Percentiles rank a stretch among this genome's conserved stretches.
Evolutionary conservation across 768 basidiomycete genomes (phyloP).

Genomic region (Lactifluus rugatus): DNA sequence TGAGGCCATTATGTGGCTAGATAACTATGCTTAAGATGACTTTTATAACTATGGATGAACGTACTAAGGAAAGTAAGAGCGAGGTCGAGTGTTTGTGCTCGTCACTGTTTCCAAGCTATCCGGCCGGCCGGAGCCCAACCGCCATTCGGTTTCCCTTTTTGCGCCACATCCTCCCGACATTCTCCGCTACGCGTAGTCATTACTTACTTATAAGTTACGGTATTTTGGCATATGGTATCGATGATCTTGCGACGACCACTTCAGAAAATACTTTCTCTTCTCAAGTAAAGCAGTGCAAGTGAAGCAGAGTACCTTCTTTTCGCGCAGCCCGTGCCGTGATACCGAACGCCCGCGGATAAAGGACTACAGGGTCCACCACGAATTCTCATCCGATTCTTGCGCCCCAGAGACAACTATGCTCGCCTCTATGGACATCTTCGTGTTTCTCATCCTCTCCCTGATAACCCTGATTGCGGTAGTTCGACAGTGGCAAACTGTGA

Average conservation of each 20-base stretch:
- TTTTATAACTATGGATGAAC: neutral
- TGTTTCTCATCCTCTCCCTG: neutral
- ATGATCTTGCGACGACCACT: too few species aligned
- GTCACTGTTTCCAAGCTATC: neutral
- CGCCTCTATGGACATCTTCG: neutral
- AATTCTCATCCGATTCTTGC: neutral
- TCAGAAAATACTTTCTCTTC: too few species aligned
- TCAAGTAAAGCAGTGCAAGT: too few species aligned
- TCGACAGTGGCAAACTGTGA: neutral
- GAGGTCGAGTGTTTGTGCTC: neutral
- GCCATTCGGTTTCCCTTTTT: neutral
- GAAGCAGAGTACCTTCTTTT: neutral
- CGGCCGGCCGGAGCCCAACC: conserved; percentile 1
- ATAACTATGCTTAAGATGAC: neutral
- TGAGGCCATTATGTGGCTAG: conserved; percentile 42
- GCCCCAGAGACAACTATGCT: neutral
- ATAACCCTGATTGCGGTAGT: neutral
- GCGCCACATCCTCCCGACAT: neutral
- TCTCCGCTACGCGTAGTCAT: neutral
- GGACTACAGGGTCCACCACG: neutral
- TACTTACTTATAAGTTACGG: too few species aligned
- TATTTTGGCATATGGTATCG: too few species aligned
- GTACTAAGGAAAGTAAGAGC: neutral
- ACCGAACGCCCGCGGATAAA: neutral
- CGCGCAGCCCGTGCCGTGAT: neutral